A percentile compares a stretch with the other conserved stretches of the same genome.
Evolutionary conservation across 169 alveolate genomes (phyloP).

Genomic region (Plasmodium knowlesi): DNA sequence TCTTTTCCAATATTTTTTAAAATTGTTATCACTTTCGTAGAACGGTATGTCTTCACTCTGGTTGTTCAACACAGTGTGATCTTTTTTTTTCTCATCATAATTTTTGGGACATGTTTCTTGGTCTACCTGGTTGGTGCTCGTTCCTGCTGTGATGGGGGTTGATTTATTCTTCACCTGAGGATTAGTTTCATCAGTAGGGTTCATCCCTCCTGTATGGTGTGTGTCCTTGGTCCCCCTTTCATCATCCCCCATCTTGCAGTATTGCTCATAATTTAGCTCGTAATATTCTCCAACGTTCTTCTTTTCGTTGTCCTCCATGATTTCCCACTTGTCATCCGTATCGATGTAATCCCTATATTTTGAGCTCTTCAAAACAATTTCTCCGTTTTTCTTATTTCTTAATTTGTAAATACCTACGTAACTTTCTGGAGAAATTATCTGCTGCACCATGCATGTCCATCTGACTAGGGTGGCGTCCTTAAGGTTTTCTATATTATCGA

Average conservation of each 20-base stretch:
- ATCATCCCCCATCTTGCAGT: not conserved
- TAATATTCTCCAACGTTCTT: conserved; percentile 54
- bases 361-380: conserved; percentile 51
- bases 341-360: conserved; percentile 73
- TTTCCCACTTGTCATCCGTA: conserved; percentile 60
- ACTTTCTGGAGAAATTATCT: conserved; percentile 69
- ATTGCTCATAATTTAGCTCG: conserved; percentile 18
- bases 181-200: not conserved
- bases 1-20: conserved; percentile 68
- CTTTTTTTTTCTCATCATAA: conserved; percentile 1
- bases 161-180: not conserved
- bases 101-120: not conserved
- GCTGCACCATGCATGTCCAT: conserved; percentile 77
- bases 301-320: conserved; percentile 40
- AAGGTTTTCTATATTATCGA: conserved; percentile 13
- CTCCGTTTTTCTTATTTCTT: conserved; percentile 52
- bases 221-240: not conserved
- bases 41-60: not conserved
- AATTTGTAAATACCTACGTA: conserved; percentile 63
- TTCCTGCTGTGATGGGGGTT: not conserved
- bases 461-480: conserved; percentile 62
- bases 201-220: not conserved
- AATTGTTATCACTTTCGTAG: conserved; percentile 27
- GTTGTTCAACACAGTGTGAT: not conserved
- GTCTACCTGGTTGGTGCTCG: not conserved